Evolutionary conservation across 805 yeast species (phyloP).

Genomic region (Vanderwaltozyma verrucispora): DNA sequence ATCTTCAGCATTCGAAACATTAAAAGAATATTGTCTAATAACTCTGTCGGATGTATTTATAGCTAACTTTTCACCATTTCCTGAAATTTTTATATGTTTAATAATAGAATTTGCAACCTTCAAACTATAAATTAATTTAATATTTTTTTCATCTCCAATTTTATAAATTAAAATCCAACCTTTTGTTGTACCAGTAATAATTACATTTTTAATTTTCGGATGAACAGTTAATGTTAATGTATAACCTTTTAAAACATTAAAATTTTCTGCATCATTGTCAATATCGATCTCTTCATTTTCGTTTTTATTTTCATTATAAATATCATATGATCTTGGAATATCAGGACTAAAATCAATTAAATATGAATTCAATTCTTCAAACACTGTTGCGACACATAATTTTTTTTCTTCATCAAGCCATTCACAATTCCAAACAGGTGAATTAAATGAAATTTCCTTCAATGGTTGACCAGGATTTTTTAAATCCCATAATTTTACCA

Average conservation of each 20-base stretch:
- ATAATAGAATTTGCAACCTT: conserved; percentile 62
- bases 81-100: conserved; percentile 52
- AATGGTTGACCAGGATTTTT: conserved; percentile 29
- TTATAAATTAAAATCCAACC: conserved; percentile 57
- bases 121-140: conserved; percentile 34
- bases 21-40: conserved; percentile 42
- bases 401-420: conserved; percentile 9
- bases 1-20: conserved; percentile 2
- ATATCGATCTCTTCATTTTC: conserved; percentile 11
- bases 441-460: conserved; percentile 43
- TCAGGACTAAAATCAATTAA: conserved; percentile 13
- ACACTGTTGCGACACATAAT: conserved; percentile 51
- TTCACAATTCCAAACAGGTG: conserved; percentile 56
- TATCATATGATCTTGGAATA: not conserved
- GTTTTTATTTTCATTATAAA: conserved; percentile 19
- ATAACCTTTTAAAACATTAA: conserved; percentile 17
- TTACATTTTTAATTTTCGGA: conserved; percentile 31
- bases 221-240: conserved; percentile 23
- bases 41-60: conserved; percentile 71
- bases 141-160: conserved; percentile 3
- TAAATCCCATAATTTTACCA: conserved; percentile 72
- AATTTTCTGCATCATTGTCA: not conserved
- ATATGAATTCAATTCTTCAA: conserved; percentile 46
- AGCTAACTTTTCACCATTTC: conserved; percentile 51
- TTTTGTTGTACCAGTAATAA: conserved; percentile 69